phyloP scores from a whole-genome alignment of 1,284 basidiomycete species.

The Cutaneotrichosporon dermatis region DNA sequence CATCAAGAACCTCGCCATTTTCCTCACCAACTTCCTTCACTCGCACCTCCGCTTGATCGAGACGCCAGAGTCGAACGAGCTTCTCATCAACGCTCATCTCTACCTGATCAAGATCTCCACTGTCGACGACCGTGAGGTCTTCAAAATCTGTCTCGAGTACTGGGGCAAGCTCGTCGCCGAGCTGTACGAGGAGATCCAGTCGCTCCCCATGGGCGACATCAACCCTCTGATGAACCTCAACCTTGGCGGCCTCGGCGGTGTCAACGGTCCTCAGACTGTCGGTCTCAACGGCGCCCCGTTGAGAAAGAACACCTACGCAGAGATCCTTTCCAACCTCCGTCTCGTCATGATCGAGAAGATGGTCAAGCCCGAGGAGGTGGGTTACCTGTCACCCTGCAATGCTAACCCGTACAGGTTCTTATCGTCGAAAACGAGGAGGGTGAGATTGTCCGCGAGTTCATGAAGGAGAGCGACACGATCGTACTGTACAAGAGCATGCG shows the following conservation, averaged over 20 bases:
- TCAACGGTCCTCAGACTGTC: slow-evolving; percentile 54
- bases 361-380: slow-evolving; percentile 98
- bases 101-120: slow-evolving; percentile 99
- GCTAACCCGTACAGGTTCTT: slow-evolving; percentile 61
- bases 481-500: slow-evolving; percentile 99
- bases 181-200: slow-evolving; percentile 95
- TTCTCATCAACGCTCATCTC: slow-evolving; percentile 91
- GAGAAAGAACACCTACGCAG: slow-evolving; percentile 90
- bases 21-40: slow-evolving; percentile 94
- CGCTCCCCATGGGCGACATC: slow-evolving; percentile 71
- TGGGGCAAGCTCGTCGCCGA: slow-evolving; percentile 98
- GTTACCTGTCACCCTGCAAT: slow-evolving; percentile 25
- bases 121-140: slow-evolving; percentile 97
- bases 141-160: slow-evolving; percentile 99
- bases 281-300: slow-evolving; percentile 71
- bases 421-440: slow-evolving; percentile 98
- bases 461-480: slow-evolving; percentile 99
- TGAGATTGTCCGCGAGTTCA: slow-evolving; percentile 98
- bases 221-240: slow-evolving; percentile 91
- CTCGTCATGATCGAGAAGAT: slow-evolving; percentile 98
- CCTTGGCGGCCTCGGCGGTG: slow-evolving; percentile 56
- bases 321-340: slow-evolving; percentile 89
- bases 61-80: slow-evolving; percentile 84
- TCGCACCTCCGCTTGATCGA: slow-evolving; percentile 89
- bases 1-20: slow-evolving; percentile 92